phyloP scores from a whole-genome alignment of 2,329 filamentous ascomycete genomes.

The Scedosporium apiospermum region DNA sequence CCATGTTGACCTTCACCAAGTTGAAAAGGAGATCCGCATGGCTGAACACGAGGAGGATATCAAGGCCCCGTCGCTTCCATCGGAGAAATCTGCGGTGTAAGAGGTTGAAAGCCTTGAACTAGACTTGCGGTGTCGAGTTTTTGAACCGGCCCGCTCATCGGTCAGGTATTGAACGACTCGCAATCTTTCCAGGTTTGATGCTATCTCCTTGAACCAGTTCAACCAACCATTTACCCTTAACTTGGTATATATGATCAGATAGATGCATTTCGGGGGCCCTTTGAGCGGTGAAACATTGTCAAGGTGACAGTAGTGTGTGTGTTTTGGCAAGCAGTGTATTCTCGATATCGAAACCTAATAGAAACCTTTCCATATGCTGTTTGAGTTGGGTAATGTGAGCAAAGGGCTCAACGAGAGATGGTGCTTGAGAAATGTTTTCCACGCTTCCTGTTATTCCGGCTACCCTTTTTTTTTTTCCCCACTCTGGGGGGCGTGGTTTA shows the following conservation, averaged over 20 bases:
- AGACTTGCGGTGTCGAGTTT: neutral
- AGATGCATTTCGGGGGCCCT: no score
- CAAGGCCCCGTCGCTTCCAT: neutral
- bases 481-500: no score
- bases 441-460: no score
- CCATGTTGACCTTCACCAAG: slow-evolving; percentile 43
- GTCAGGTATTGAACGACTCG: no score
- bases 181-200: no score
- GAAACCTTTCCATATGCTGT: neutral
- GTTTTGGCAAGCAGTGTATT: neutral
- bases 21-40: slow-evolving; percentile 41
- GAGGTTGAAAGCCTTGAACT: neutral
- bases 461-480: no score
- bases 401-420: neutral
- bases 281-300: neutral
- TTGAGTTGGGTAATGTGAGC: neutral
- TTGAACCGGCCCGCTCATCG: neutral
- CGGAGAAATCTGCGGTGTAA: neutral
- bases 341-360: neutral
- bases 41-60: slow-evolving; percentile 22
- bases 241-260: no score
- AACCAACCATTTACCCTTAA: no score
- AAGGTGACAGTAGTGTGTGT: neutral
- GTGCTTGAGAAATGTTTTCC: no score
- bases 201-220: no score